Evolutionary conservation across 2,329 filamentous ascomycete genomes (phyloP).

Genomic region (Epichloe baconii): DNA sequence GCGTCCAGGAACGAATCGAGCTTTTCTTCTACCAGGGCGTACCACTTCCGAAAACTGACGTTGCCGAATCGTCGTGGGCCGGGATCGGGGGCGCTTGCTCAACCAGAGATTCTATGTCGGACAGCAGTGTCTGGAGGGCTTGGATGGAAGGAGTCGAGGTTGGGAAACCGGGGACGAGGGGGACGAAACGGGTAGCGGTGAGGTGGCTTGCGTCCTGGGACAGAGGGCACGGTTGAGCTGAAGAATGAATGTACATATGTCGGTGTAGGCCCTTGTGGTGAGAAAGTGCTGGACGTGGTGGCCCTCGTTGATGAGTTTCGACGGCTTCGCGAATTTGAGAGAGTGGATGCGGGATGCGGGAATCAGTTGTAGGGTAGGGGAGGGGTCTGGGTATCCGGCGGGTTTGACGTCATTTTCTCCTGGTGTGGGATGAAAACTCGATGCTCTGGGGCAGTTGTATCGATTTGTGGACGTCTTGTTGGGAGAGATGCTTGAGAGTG

Average conservation of each 20-base stretch:
- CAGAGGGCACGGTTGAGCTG: slow-evolving; percentile 85
- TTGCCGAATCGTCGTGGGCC: slow-evolving; percentile 89
- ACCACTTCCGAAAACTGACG: slow-evolving; percentile 77
- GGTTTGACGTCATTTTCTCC: neutral
- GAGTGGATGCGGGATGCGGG: slow-evolving; percentile 29
- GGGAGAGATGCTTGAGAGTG: neutral
- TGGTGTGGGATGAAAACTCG: neutral
- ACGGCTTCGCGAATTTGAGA: slow-evolving; percentile 48
- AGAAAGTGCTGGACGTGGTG: slow-evolving; percentile 73
- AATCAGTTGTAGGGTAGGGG: slow-evolving; percentile 31
- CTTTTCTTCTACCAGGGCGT: slow-evolving; percentile 50
- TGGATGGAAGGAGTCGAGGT: slow-evolving; percentile 40
- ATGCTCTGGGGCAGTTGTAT: neutral
- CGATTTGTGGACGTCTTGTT: neutral
- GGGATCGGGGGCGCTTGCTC: slow-evolving; percentile 64
- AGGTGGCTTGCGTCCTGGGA: slow-evolving; percentile 42
- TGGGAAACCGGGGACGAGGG: slow-evolving; percentile 25
- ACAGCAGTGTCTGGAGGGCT: slow-evolving; percentile 53
- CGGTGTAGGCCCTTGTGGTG: slow-evolving; percentile 66
- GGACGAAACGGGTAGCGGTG: slow-evolving; percentile 23
- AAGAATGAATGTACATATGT: slow-evolving; percentile 76
- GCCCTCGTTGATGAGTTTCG: slow-evolving; percentile 75
- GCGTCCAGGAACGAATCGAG: slow-evolving; percentile 25
- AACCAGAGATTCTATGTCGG: slow-evolving; percentile 51
- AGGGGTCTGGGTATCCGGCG: slow-evolving; percentile 8